A percentile compares a stretch with the other conserved stretches of the same genome.
phyloP scores from a whole-genome alignment of 2,329 filamentous ascomycete genomes.

The Lachnellula willkommii region DNA sequence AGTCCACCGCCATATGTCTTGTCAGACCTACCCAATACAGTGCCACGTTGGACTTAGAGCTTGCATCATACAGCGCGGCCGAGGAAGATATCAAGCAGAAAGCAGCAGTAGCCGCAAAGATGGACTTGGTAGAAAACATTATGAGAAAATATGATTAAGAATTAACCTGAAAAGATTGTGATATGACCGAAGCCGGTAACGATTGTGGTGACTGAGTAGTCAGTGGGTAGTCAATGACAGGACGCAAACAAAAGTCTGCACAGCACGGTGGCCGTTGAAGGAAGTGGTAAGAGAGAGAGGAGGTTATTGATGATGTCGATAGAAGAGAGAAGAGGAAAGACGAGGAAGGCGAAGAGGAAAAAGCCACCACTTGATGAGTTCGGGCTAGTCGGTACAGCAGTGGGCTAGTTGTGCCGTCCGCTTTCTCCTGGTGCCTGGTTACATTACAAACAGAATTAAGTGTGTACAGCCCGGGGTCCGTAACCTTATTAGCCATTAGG shows the following conservation, averaged over 20 bases:
- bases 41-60: slow-evolving; percentile 36
- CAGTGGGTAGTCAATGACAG: slow-evolving; percentile 23
- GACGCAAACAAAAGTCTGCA: slow-evolving; percentile 34
- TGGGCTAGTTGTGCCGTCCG: not conserved
- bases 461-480: not conserved
- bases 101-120: slow-evolving; percentile 24
- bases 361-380: slow-evolving; percentile 18
- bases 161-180: slow-evolving; percentile 27
- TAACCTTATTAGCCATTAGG: not conserved
- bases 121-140: slow-evolving; percentile 28
- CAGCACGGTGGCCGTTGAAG: slow-evolving; percentile 18
- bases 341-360: slow-evolving; percentile 11
- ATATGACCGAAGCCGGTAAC: slow-evolving; percentile 26
- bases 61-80: slow-evolving; percentile 28
- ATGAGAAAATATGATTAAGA: slow-evolving; percentile 18
- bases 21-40: slow-evolving; percentile 38
- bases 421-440: not conserved
- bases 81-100: slow-evolving; percentile 23
- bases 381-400: not conserved
- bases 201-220: slow-evolving; percentile 26
- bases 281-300: slow-evolving; percentile 4
- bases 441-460: not conserved
- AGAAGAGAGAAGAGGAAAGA: slow-evolving; percentile 7
- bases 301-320: slow-evolving; percentile 19
- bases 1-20: not conserved